Conservation (phyloP, 148 eudicot species). For the Rhododendron griersonianum region DNA sequence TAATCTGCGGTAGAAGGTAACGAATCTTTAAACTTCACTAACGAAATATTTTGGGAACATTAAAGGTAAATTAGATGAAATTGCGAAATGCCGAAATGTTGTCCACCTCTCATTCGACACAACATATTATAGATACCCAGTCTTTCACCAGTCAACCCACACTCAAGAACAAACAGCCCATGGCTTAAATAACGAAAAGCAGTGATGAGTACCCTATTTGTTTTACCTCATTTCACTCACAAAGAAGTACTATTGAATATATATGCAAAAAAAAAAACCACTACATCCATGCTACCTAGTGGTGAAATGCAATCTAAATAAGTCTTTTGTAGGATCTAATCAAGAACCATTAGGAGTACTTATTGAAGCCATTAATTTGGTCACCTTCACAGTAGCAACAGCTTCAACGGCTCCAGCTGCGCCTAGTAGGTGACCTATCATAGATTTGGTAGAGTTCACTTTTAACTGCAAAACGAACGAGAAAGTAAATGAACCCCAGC, state of each 20-base stretch:
- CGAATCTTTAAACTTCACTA: neutral
- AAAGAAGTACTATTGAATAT: neutral
- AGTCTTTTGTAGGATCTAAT: neutral
- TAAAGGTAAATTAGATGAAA: neutral
- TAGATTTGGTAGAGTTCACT: constrained; percentile 90
- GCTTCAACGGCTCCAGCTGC: constrained; percentile 99
- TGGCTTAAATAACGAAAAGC: constrained; percentile 2
- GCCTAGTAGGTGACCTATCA: constrained; percentile 95
- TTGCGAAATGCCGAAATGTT: neutral
- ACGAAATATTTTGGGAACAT: neutral
- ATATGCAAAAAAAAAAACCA: neutral
- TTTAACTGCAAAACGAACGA: constrained; percentile 43
- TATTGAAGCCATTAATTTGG: neutral
- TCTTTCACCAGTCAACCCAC: neutral
- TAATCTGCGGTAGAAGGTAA: neutral
- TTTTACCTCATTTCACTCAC: neutral
- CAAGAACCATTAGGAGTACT: neutral
- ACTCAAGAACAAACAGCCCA: neutral
- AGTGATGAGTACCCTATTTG: neutral
- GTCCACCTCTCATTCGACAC: neutral
- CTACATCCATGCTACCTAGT: neutral
- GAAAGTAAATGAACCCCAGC: neutral
- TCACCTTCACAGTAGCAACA: constrained; percentile 92
- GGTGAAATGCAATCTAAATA: neutral
- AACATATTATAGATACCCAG: neutral